phyloP scores from a whole-genome alignment of 2,329 filamentous ascomycete species.

The Scolecobasidium constrictum region DNA sequence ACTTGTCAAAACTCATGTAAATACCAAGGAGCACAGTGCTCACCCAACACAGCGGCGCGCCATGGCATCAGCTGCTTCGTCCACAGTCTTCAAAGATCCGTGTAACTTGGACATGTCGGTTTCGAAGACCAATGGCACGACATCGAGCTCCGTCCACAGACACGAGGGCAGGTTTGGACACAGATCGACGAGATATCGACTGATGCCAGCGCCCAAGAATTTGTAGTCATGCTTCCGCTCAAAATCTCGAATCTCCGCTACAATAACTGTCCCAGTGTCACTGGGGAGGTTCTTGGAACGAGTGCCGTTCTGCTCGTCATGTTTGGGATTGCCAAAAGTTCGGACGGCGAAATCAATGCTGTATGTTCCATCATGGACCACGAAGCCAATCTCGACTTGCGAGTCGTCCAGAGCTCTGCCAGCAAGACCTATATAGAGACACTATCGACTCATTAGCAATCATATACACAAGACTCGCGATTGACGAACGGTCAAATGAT shows the following conservation, averaged over 20 bases:
- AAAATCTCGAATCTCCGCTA: conserved; percentile 47
- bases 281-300: neutral
- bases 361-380: conserved; percentile 64
- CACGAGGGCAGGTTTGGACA: conserved; percentile 57
- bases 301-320: conserved; percentile 15
- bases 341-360: conserved; percentile 61
- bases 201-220: conserved; percentile 64
- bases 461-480: neutral
- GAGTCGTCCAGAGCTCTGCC: conserved; percentile 40
- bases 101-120: conserved; percentile 15
- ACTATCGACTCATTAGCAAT: conserved; percentile 12
- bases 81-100: conserved; percentile 48
- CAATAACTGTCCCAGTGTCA: conserved; percentile 10
- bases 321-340: conserved; percentile 29
- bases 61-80: conserved; percentile 75
- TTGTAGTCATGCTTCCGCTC: conserved; percentile 58
- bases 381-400: conserved; percentile 51
- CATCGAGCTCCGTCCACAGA: conserved; percentile 67
- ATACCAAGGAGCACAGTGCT: conserved; percentile 18
- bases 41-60: conserved; percentile 67
- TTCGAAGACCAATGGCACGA: conserved; percentile 58
- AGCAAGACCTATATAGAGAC: conserved; percentile 48
- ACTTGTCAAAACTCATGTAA: neutral
- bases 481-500: neutral
- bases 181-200: conserved; percentile 45